Evolutionary conservation across 345 rosid species (phyloP).

Genomic region (Stellera chamaejasme): DNA sequence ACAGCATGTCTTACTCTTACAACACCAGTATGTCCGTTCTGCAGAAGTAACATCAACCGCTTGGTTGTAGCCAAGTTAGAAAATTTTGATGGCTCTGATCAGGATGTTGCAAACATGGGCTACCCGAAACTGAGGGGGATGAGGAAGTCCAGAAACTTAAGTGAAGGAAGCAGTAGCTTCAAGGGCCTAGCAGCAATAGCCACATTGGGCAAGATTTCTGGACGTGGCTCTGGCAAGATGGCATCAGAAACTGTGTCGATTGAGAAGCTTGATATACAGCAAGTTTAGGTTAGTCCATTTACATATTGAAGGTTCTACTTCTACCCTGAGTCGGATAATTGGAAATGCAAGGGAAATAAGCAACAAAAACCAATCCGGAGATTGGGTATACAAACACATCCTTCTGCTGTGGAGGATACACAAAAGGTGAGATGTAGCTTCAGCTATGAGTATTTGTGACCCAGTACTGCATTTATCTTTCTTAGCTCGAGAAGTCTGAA

Average conservation of each 20-base stretch:
- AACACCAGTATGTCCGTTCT: constrained; percentile 95
- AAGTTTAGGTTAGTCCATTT: no score
- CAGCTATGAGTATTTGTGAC: no score
- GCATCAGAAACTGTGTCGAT: constrained; percentile 40
- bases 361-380: no score
- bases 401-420: no score
- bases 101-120: constrained; percentile 36
- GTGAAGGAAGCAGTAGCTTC: constrained; percentile 96
- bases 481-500: no score
- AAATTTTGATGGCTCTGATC: constrained; percentile 37
- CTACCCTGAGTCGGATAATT: no score
- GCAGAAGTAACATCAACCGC: constrained; percentile 69
- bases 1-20: constrained; percentile 26
- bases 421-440: no score
- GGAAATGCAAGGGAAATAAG: no score
- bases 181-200: constrained; percentile 66
- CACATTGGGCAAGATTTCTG: constrained; percentile 46
- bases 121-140: constrained; percentile 61
- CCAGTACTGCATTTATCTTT: no score
- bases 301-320: no score
- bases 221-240: constrained; percentile 49
- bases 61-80: constrained; percentile 59
- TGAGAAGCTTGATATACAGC: constrained; percentile 31
- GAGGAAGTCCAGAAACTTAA: constrained; percentile 58
- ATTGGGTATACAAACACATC: no score